These are phyloP conservation scores for Sonneratia caseolaris DNA, from an alignment of 345 rosid species.

Conservation along the genomic window DNA sequence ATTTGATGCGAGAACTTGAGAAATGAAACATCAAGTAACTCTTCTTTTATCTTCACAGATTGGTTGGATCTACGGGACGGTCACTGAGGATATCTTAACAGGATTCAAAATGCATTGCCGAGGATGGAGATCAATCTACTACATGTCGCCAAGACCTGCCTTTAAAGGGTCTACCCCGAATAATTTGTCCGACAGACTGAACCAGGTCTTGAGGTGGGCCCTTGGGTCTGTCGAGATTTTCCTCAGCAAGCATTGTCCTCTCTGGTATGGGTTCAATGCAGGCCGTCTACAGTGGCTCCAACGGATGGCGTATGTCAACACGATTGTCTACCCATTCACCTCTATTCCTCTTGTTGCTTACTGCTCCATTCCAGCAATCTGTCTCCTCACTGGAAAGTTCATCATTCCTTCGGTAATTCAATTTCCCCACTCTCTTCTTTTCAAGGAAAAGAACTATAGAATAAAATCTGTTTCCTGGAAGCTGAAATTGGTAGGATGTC, in stretches of 20 bases:
- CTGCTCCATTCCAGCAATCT: slow-evolving; percentile 86
- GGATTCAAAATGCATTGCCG: slow-evolving; percentile 99
- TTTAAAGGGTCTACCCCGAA: slow-evolving; percentile 98
- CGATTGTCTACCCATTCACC: slow-evolving; percentile 93
- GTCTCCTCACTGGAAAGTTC: slow-evolving; percentile 95
- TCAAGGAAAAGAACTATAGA: neutral
- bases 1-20: neutral
- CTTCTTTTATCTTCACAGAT: slow-evolving; percentile 34
- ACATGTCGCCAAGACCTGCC: slow-evolving; percentile 95
- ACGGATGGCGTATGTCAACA: slow-evolving; percentile 85
- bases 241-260: slow-evolving; percentile 90
- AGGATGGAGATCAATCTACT: slow-evolving; percentile 95
- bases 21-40: neutral
- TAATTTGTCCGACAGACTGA: slow-evolving; percentile 86
- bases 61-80: slow-evolving; percentile 96
- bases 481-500: neutral
- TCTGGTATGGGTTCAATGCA: slow-evolving; percentile 95
- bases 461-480: neutral
- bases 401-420: slow-evolving; percentile 86
- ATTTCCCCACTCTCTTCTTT: neutral
- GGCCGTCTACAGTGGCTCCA: slow-evolving; percentile 94
- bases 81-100: slow-evolving; percentile 89
- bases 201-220: slow-evolving; percentile 97
- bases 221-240: slow-evolving; percentile 95
- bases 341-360: slow-evolving; percentile 92